Evolutionary conservation across 2,329 filamentous ascomycete genomes (phyloP).

Genomic region (Stagonosporopsis vannaccii): DNA sequence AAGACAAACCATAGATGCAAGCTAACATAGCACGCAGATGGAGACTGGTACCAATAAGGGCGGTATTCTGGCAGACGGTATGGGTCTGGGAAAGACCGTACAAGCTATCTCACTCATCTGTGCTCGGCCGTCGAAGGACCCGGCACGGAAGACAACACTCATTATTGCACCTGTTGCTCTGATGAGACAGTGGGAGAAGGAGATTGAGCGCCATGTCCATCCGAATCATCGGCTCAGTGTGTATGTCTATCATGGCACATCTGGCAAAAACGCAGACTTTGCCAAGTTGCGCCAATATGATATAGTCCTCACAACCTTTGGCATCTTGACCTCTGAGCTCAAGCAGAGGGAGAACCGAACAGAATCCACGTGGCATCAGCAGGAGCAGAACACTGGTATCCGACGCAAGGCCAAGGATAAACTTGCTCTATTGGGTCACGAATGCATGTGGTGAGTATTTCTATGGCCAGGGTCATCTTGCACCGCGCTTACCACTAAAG

Average conservation of each 20-base stretch:
- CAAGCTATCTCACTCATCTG: conserved; percentile 81
- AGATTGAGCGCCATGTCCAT: conserved; percentile 75
- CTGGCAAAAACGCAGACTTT: conserved; percentile 62
- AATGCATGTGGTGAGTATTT: conserved; percentile 61
- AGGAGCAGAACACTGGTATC: conserved; percentile 48
- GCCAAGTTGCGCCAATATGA: conserved; percentile 70
- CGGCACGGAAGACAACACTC: conserved; percentile 74
- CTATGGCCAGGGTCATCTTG: conserved; percentile 8
- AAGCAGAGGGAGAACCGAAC: conserved; percentile 66
- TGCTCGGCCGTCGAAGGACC: conserved; percentile 66
- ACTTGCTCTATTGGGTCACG: conserved; percentile 62
- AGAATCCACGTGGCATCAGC: conserved; percentile 52
- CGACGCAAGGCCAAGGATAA: conserved; percentile 31
- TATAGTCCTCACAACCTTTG: conserved; percentile 81
- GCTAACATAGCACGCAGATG: conserved; percentile 52
- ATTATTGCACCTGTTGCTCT: conserved; percentile 83
- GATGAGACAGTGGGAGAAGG: conserved; percentile 83
- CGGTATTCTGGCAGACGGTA: conserved; percentile 69
- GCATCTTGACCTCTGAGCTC: conserved; percentile 71
- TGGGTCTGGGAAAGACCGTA: conserved; percentile 86
- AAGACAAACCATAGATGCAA: too few relatives aligned
- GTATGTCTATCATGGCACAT: conserved; percentile 70
- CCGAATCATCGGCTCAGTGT: conserved; percentile 66
- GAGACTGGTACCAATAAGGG: conserved; percentile 76
- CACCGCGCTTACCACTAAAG: conserved; percentile 1